Evolutionary conservation across 2,329 filamentous ascomycete species (phyloP).

Genomic region (Penicillium griseofulvum): DNA sequence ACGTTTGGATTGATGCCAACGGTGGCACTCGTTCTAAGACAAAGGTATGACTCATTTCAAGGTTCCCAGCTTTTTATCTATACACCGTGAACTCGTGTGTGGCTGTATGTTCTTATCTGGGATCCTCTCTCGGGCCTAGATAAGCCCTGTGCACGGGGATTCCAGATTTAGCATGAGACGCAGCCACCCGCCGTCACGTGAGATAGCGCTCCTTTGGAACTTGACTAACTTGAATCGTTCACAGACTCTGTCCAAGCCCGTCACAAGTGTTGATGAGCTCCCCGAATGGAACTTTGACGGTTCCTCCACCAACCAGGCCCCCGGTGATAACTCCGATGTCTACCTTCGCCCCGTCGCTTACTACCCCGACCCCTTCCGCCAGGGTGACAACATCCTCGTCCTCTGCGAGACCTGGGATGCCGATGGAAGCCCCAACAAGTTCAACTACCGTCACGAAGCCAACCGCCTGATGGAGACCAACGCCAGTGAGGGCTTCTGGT

Average conservation of each 20-base stretch:
- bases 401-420: slow-evolving; percentile 92
- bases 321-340: slow-evolving; percentile 94
- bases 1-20: slow-evolving; percentile 88
- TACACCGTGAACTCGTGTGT: neutral
- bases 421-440: slow-evolving; percentile 95
- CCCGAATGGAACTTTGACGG: slow-evolving; percentile 83
- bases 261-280: slow-evolving; percentile 60
- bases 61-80: neutral
- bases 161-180: slow-evolving; percentile 16
- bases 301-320: slow-evolving; percentile 87
- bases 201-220: neutral
- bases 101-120: slow-evolving; percentile 3
- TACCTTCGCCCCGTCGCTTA: slow-evolving; percentile 89
- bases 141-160: slow-evolving; percentile 30
- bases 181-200: slow-evolving; percentile 24
- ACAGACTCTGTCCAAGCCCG: slow-evolving; percentile 63
- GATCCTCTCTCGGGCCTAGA: slow-evolving; percentile 11
- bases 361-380: slow-evolving; percentile 89
- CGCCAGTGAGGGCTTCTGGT: slow-evolving; percentile 84
- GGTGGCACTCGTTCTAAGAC: slow-evolving; percentile 91
- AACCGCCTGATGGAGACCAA: slow-evolving; percentile 86
- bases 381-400: slow-evolving; percentile 87
- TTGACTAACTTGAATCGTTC: slow-evolving; percentile 8
- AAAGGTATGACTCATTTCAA: slow-evolving; percentile 65
- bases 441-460: slow-evolving; percentile 93